Evolutionary conservation across 495 filamentous ascomycete genomes (phyloP).

Genomic region (Penicillium pulvis): DNA sequence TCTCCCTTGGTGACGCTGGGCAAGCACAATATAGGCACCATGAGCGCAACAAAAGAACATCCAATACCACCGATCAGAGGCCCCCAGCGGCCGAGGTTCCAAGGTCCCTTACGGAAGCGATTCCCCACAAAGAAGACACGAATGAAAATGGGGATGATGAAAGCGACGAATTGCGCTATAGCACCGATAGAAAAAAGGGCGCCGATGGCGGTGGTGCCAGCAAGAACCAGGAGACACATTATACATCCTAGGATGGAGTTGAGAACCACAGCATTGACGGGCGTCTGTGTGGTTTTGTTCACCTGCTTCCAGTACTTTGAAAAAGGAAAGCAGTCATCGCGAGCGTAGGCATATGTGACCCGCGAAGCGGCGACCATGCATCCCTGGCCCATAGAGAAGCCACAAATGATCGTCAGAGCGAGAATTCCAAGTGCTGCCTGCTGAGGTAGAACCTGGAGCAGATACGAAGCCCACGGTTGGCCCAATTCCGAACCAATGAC

Average conservation of each 20-base stretch:
- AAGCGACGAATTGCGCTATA: constrained; percentile 73
- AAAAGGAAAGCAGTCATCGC: constrained; percentile 75
- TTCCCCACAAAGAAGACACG: constrained; percentile 73
- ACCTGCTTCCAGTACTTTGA: constrained; percentile 67
- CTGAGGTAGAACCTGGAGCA: constrained; percentile 68
- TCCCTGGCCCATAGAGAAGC: constrained; percentile 80
- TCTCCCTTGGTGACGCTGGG: constrained; percentile 60
- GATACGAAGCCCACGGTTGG: constrained; percentile 76
- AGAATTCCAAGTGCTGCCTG: constrained; percentile 68
- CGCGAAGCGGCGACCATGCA: constrained; percentile 81
- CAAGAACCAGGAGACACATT: constrained; percentile 70
- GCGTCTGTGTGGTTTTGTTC: constrained; percentile 65
- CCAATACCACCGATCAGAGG: constrained; percentile 62
- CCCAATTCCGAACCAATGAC: constrained; percentile 66
- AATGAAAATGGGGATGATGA: constrained; percentile 75
- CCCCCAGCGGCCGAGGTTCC: constrained; percentile 69
- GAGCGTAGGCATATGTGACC: constrained; percentile 79
- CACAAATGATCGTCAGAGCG: constrained; percentile 70
- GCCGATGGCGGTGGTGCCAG: constrained; percentile 64
- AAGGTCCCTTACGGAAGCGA: constrained; percentile 69
- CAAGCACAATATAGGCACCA: constrained; percentile 76
- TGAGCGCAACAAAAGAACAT: constrained; percentile 65
- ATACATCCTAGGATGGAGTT: constrained; percentile 66
- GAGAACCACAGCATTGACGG: constrained; percentile 79
- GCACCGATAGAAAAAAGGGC: constrained; percentile 79